phyloP scores from a whole-genome alignment of 495 filamentous ascomycete species.

The Penicillium chermesinum region DNA sequence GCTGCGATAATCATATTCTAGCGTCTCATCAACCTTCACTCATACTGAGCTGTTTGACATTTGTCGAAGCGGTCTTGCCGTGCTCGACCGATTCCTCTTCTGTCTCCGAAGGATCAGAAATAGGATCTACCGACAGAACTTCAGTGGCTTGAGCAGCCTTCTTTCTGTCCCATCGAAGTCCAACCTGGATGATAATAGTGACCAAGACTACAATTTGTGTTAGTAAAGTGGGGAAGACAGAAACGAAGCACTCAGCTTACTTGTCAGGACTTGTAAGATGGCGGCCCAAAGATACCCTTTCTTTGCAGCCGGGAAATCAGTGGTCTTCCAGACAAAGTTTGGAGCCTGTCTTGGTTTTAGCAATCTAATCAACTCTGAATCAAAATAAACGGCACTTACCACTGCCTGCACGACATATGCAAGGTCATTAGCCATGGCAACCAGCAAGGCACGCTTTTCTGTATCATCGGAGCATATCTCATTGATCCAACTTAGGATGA shows the following conservation, averaged over 20 bases:
- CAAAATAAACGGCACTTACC: conserved; percentile 16
- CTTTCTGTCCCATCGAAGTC: conserved; percentile 3
- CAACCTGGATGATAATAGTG: conserved; percentile 1
- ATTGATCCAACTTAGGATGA: conserved; percentile 26
- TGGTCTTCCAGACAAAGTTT: conserved; percentile 38
- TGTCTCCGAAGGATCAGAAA: neutral
- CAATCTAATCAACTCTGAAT: too few species aligned
- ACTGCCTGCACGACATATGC: conserved; percentile 27
- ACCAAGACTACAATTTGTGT: too few species aligned
- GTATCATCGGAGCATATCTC: conserved; percentile 27
- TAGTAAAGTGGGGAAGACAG: too few species aligned
- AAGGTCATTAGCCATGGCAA: conserved; percentile 22
- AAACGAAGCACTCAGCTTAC: too few species aligned
- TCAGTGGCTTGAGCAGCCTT: neutral
- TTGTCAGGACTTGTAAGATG: conserved; percentile 21
- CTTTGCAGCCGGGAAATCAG: conserved; percentile 28
- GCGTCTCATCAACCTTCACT: too few species aligned
- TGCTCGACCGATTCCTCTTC: neutral
- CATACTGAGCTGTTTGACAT: too few species aligned
- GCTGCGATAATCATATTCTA: too few species aligned
- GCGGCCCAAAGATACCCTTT: conserved; percentile 32
- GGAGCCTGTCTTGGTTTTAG: conserved; percentile 16
- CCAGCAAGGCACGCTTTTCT: conserved; percentile 21
- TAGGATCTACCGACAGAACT: neutral
- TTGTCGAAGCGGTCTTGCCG: too few species aligned